A percentile compares a stretch with the other conserved stretches of the same genome.
Conservation (phyloP, 2,329 filamentous ascomycete species). For the Diaporthe amygdali region DNA sequence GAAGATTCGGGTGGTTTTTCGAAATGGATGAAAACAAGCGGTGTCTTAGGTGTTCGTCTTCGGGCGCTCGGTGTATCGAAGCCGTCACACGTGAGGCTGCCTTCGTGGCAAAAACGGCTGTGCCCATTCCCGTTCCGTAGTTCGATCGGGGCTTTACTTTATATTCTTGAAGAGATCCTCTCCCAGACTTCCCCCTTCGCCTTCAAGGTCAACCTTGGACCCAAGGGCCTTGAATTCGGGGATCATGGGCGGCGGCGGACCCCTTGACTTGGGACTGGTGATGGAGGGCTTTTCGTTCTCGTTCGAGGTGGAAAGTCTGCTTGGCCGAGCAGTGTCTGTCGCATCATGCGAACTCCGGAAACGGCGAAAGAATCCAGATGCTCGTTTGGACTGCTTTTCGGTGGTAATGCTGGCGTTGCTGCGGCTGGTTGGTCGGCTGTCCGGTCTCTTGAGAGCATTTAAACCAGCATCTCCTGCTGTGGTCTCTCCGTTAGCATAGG, state of each 20-base stretch:
- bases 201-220: constrained; percentile 48
- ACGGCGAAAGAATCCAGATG: constrained; percentile 65
- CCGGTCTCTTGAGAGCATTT: constrained; percentile 35
- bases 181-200: constrained; percentile 51
- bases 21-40: constrained; percentile 12
- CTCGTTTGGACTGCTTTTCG: constrained; percentile 59
- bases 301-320: constrained; percentile 46
- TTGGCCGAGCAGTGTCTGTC: constrained; percentile 39
- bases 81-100: neutral
- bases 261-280: constrained; percentile 41
- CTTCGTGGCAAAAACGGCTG: neutral
- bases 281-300: constrained; percentile 31
- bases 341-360: constrained; percentile 48
- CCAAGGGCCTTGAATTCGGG: constrained; percentile 61
- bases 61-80: neutral
- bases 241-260: constrained; percentile 65
- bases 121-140: neutral
- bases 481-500: constrained; percentile 55
- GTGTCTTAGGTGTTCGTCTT: neutral
- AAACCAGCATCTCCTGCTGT: constrained; percentile 36
- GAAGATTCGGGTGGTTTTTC: constrained; percentile 1
- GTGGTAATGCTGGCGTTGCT: constrained; percentile 53
- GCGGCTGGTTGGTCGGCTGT: constrained; percentile 54
- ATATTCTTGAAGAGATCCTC: constrained; percentile 65
- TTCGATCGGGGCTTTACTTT: constrained; percentile 43